Percentiles rank a stretch among this genome's conserved stretches.
phyloP scores from a whole-genome alignment of 148 eudicot genomes.

The Rhododendron vialii region DNA sequence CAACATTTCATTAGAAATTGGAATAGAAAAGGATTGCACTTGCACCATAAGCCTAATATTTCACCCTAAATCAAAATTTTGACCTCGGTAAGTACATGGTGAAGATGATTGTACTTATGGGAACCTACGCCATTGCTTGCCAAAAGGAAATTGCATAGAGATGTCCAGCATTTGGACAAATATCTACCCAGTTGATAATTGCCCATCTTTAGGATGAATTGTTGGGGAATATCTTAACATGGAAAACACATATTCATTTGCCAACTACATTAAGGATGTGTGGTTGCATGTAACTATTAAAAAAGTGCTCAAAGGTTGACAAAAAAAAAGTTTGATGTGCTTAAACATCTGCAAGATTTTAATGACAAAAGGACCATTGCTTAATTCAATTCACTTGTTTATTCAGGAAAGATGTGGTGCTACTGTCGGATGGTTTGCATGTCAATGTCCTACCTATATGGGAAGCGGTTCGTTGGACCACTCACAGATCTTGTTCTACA shows the following conservation, averaged over 20 bases:
- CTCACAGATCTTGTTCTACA: conserved; percentile 29
- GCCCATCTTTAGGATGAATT: background rate
- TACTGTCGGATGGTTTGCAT: conserved; percentile 25
- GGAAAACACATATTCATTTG: background rate
- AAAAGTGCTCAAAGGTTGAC: background rate
- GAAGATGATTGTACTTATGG: too few species aligned
- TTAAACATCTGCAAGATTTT: background rate
- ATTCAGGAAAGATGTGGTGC: conserved; percentile 37
- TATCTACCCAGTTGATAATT: too few species aligned
- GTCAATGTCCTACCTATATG: conserved; percentile 46
- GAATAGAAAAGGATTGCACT: too few species aligned
- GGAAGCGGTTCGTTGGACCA: conserved; percentile 35
- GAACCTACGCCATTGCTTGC: too few species aligned
- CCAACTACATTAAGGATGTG: background rate
- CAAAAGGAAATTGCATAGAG: too few species aligned
- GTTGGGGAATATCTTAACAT: background rate
- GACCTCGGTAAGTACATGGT: too few species aligned
- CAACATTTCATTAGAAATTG: too few species aligned
- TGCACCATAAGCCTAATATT: too few species aligned
- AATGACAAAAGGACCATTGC: background rate
- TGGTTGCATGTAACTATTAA: background rate
- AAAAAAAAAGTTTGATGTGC: background rate
- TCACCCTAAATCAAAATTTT: too few species aligned
- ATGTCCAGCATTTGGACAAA: too few species aligned
- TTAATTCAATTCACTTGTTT: background rate